These are phyloP conservation scores for Clohesyomyces aquaticus DNA, from an alignment of 495 filamentous ascomycete genomes.

Conservation along the genomic window DNA sequence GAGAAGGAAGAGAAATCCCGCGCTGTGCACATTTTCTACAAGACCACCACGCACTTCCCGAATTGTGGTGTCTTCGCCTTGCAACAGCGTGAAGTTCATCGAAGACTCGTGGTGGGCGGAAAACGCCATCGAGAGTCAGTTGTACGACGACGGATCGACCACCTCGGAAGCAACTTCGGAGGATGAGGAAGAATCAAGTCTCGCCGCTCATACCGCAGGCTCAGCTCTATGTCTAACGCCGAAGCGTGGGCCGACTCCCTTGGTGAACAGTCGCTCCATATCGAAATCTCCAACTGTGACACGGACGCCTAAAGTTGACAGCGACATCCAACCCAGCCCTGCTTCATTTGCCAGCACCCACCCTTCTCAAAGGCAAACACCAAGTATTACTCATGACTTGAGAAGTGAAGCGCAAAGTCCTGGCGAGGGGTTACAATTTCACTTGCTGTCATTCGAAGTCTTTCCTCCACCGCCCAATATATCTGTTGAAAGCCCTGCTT, in stretches of 20 bases:
- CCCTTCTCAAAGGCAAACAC: neutral
- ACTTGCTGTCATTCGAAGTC: slow-evolving; percentile 24
- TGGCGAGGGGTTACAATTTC: slow-evolving; percentile 1
- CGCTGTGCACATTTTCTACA: neutral
- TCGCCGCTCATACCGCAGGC: neutral
- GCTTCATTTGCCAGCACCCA: neutral
- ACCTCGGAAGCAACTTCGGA: slow-evolving; percentile 26
- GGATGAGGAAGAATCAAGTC: slow-evolving; percentile 1
- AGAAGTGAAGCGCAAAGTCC: neutral
- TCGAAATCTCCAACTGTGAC: neutral
- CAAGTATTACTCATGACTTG: neutral
- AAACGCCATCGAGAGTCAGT: slow-evolving; percentile 43
- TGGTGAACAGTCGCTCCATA: too few species aligned
- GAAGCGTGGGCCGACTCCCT: too few species aligned
- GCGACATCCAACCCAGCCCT: neutral
- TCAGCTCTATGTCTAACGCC: neutral
- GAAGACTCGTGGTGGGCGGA: slow-evolving; percentile 45
- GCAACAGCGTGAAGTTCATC: slow-evolving; percentile 12
- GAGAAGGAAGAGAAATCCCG: slow-evolving; percentile 10
- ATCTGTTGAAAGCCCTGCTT: neutral
- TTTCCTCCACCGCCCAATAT: slow-evolving; percentile 20
- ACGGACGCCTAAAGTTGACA: neutral
- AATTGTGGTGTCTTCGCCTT: slow-evolving; percentile 1
- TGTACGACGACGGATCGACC: slow-evolving; percentile 22
- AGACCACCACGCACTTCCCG: neutral